phyloP scores from a whole-genome alignment of 2,329 filamentous ascomycete genomes.

The Hypoxylon sp. region DNA sequence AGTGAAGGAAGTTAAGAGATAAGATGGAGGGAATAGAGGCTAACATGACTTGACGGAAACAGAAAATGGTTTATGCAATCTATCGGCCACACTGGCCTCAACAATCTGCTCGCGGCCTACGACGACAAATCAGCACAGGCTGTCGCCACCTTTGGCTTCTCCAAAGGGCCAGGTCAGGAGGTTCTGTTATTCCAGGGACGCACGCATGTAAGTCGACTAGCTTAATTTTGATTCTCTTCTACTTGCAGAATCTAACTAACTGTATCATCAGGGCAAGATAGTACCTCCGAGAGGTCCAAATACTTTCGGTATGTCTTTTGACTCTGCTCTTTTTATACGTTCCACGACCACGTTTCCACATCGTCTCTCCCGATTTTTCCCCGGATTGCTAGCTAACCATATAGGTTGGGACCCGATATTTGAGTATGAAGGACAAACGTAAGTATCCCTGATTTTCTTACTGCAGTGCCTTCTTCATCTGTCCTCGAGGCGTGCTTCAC shows the following conservation, averaged over 20 bases:
- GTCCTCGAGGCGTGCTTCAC: neutral
- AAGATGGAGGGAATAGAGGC: neutral
- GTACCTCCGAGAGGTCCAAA: conserved; percentile 85
- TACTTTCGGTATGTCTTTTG: conserved; percentile 78
- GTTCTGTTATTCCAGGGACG: conserved; percentile 92
- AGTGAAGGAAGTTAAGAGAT: neutral
- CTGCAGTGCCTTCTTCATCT: neutral
- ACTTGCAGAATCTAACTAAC: neutral
- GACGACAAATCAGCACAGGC: conserved; percentile 92
- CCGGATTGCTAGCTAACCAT: conserved; percentile 2
- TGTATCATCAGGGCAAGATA: conserved; percentile 74
- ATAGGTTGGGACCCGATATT: conserved; percentile 97
- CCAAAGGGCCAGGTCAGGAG: conserved; percentile 84
- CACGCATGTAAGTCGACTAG: conserved; percentile 73
- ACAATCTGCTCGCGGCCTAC: conserved; percentile 90
- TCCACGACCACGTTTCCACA: neutral
- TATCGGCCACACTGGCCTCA: conserved; percentile 86
- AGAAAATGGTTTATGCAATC: conserved; percentile 95
- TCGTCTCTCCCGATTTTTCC: neutral
- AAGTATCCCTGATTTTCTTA: conserved; percentile 52
- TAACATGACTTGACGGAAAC: conserved; percentile 22
- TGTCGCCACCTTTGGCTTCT: conserved; percentile 96
- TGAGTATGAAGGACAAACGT: conserved; percentile 91
- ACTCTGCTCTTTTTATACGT: neutral
- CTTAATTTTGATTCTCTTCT: neutral